Evolutionary conservation across 352 stramenopile species (phyloP), one percentile per base, ranked within the genome.

Genomic region (Plasmopara halstedii): DNA sequence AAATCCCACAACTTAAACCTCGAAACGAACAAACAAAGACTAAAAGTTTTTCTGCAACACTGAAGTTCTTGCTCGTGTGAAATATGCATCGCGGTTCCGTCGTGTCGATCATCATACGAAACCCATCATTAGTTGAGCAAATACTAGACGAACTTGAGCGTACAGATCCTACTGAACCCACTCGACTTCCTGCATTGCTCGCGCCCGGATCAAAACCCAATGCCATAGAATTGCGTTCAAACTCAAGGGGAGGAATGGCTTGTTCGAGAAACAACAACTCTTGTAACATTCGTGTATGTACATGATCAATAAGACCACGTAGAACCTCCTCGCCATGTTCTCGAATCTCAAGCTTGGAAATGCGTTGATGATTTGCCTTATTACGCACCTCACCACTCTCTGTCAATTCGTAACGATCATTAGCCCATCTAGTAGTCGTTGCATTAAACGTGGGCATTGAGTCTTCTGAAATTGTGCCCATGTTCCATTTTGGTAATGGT

Each of bases 1-100:
- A 96, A 47, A 96, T 94, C 42, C 86, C 86, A 29, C 76, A 88
- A 49, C 74, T 88, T 7, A 89, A 55, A 0, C 81, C 81, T 2
- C 79, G 56, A 15, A 81, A 88, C 6, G 72, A 88, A 53, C 79
- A 90, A 11, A 93, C 81, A 51, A 85, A 93, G 21, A 93, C 81
- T 2, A 93, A 47, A 14, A 93, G 53, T 33, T 89, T 87, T 49
- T 88, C 73, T 1, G 74, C 72, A 3, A 88, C 62, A 36, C 62
- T 69, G 47, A 81, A 93, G 61, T 89, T 78, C 27, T 76, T 62
- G 9, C 73, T 86, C 25, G 79, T 86, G 50, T 89, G 80, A 56
- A 93, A 90, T 33, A 88, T 88, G 41, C 75, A 90, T 7, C 76
- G 63, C 29, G 76, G 78, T 49, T 85, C 72, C 38, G 85, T 73